Percentiles rank a stretch among this genome's conserved stretches.
These are phyloP conservation scores for Ceratocystis albifundus DNA, from an alignment of 2,329 filamentous ascomycete genomes.

Conservation along the genomic window DNA sequence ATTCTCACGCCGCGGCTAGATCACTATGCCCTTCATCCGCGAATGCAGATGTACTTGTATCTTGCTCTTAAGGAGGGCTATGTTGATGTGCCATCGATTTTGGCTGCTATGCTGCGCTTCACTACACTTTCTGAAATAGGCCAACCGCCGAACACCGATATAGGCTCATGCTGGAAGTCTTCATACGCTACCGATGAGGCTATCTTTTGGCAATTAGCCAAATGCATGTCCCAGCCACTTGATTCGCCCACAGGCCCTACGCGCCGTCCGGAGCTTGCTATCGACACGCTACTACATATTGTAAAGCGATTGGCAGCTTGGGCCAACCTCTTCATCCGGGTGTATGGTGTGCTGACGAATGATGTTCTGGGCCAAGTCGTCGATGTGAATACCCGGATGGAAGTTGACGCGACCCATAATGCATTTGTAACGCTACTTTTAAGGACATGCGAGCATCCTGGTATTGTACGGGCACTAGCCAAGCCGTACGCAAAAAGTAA, in stretches of 20 bases:
- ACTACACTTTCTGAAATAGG: conserved; percentile 32
- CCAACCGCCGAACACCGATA: conserved; percentile 24
- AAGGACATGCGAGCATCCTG: conserved; percentile 48
- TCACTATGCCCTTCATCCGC: conserved; percentile 46
- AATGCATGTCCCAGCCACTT: conserved; percentile 37
- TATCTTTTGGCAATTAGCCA: conserved; percentile 85
- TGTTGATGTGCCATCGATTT: conserved; percentile 44
- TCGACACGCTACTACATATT: conserved; percentile 40
- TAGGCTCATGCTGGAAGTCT: conserved; percentile 37
- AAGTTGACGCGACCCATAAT: conserved; percentile 49
- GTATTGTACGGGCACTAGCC: conserved; percentile 43
- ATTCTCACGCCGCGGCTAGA: conserved; percentile 44
- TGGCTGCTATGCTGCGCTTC: conserved; percentile 46
- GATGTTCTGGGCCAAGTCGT: conserved; percentile 39
- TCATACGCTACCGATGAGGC: conserved; percentile 67
- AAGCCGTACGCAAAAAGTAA: conserved; percentile 34
- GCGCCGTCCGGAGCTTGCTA: conserved; percentile 27
- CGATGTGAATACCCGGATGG: conserved; percentile 39
- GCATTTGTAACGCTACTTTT: conserved; percentile 54
- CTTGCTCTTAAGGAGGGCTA: conserved; percentile 41
- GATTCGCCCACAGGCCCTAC: background rate
- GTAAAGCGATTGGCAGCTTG: conserved; percentile 43
- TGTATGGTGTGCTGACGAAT: conserved; percentile 38
- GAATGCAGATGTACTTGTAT: conserved; percentile 49
- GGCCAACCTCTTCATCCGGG: conserved; percentile 47